A percentile compares a stretch with the other conserved stretches of the same genome.
phyloP scores from a whole-genome alignment of 2,329 filamentous ascomycete species.

The Harringtonia lauricola region DNA sequence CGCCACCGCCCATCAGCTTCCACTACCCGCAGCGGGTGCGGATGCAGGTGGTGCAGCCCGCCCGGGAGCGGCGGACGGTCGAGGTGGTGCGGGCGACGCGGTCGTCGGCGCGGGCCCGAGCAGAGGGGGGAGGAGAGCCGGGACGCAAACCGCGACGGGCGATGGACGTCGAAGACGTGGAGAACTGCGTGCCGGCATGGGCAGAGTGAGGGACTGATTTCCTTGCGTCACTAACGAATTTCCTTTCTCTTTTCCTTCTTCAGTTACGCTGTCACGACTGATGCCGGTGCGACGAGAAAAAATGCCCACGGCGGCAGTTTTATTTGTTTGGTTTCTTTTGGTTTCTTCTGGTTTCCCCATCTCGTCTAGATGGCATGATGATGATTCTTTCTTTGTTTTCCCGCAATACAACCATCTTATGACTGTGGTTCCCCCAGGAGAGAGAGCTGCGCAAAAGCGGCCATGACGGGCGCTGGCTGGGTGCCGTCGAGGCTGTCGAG shows the following conservation, averaged over 20 bases:
- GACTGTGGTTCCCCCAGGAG: slow-evolving; percentile 32
- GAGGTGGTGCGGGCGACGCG: slow-evolving; percentile 1
- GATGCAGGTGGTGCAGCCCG: slow-evolving; percentile 1
- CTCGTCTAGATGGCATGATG: no score
- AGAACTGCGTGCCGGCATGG: slow-evolving; percentile 5
- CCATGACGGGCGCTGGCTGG: slow-evolving; percentile 37
- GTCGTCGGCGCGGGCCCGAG: background rate
- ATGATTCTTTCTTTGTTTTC: no score
- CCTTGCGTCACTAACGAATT: no score
- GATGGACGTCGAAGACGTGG: background rate
- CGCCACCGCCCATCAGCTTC: slow-evolving; percentile 14
- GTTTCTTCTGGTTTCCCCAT: no score
- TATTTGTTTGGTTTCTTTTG: no score
- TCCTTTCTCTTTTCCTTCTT: no score
- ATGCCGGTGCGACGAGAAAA: no score
- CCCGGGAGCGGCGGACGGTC: slow-evolving; percentile 1
- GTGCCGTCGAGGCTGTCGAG: background rate
- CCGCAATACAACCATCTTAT: no score
- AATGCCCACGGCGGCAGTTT: no score
- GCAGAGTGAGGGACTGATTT: background rate
- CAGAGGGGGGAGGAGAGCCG: no score
- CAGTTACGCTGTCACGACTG: no score
- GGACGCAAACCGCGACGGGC: no score
- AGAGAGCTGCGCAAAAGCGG: slow-evolving; percentile 35
- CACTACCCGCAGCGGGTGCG: slow-evolving; percentile 19